Base-by-base conservation (phyloP, 768 basidiomycete species). In the Rhodotorula paludigena region DNA sequence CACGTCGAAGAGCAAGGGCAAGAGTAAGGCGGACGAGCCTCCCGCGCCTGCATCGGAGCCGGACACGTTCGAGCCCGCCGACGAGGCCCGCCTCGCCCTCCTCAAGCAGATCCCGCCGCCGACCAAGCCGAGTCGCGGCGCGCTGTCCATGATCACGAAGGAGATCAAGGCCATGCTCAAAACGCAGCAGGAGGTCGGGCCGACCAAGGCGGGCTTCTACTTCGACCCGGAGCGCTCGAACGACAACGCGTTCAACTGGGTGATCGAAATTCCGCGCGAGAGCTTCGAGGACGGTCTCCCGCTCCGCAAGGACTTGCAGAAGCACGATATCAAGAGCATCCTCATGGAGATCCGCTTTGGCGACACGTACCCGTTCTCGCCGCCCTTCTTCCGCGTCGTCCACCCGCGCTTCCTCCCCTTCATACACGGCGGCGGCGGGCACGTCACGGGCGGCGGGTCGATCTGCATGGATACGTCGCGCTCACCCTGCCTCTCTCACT, bases 311-410 rank as follows among this genome's bases (percentile, higher is more conserved):
- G 87, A 89, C 73, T 74, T 88, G 81, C 81, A 80, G 68, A 74
- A 73, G 15, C 80, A 79, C 82, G 83, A 59, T 25, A 74, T 89
- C 57, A 83, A 84, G 59, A 88, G 87, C 1, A 77, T 90, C 52
- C 83, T 88, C 25, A 85, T 90, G 72, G 88, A 89, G 74, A 85
- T 89, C 59, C 79, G 86, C 41, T 89, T 72, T 23, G 66, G 66
- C 2, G 71, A 72, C 28, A 35, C 21, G 62, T 60, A 18, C 76
- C 88, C 88, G 0, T 82, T 85, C 72, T 81, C 84, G 15, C 89
- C 87, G 1, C 88, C 89, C 0, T 89, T 87, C 80, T 88, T 89
- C 78, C 83, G 88, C 63, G 85, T 89, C 39, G 82, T 89, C 32
- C 85, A 85, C 33, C 88, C 88, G 0, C 82, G 88, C 33, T 87